Percentiles rank a stretch among this genome's conserved stretches.
phyloP scores from a whole-genome alignment of 805 yeast genomes.

The Wickerhamiella azymoides region DNA sequence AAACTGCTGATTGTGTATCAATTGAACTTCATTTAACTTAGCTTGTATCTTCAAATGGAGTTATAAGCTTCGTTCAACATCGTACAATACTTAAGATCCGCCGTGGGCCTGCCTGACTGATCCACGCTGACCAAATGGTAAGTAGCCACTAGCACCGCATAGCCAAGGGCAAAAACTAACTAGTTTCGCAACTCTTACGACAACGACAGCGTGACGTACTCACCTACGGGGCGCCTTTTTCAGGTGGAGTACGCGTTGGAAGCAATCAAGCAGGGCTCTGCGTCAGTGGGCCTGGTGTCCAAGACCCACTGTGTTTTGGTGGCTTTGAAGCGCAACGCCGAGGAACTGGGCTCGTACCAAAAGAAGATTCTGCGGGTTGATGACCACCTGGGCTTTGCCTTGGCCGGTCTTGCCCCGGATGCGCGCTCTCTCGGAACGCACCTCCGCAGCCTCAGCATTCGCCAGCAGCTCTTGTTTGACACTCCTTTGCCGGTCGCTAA shows the following conservation, averaged over 20 bases:
- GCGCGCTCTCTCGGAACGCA: slow-evolving; percentile 86
- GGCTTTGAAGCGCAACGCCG: slow-evolving; percentile 91
- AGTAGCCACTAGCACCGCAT: not conserved
- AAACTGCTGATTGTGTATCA: no score
- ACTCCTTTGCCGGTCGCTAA: slow-evolving; percentile 71
- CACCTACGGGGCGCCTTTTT: slow-evolving; percentile 86
- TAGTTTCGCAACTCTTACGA: slow-evolving; percentile 96
- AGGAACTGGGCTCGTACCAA: slow-evolving; percentile 93
- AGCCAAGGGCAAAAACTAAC: slow-evolving; percentile 1
- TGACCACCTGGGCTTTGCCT: slow-evolving; percentile 84
- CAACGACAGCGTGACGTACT: slow-evolving; percentile 94
- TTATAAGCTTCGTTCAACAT: no score
- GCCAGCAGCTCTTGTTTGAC: slow-evolving; percentile 69
- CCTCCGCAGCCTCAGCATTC: slow-evolving; percentile 83
- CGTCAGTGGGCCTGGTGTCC: slow-evolving; percentile 87
- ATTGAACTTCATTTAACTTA: no score
- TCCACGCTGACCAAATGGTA: not conserved
- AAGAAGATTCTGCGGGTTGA: slow-evolving; percentile 86
- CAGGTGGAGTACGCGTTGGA: slow-evolving; percentile 83
- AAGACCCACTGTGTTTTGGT: slow-evolving; percentile 79
- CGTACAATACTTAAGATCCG: no score
- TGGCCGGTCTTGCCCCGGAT: slow-evolving; percentile 97
- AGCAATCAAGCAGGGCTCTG: slow-evolving; percentile 96
- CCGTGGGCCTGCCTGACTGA: no score
- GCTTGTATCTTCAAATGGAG: no score